phyloP scores from a whole-genome alignment of 2,329 filamentous ascomycete species.

The Macrophomina phaseolina region DNA sequence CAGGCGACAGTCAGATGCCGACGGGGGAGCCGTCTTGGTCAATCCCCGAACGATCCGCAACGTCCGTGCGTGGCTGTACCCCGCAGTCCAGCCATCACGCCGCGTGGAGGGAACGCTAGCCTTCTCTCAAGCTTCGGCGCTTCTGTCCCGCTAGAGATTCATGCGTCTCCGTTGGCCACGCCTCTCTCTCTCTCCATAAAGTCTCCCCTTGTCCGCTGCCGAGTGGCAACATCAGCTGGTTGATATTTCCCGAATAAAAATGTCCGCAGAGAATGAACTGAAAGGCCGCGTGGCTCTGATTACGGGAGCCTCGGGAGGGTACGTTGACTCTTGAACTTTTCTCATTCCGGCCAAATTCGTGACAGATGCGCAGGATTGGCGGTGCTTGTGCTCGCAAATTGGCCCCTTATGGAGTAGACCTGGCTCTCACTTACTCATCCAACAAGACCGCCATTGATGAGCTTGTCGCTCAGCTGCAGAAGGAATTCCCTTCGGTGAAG shows the following conservation, averaged over 20 bases:
- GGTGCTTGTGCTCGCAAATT: constrained; percentile 63
- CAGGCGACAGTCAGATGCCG: constrained; percentile 19
- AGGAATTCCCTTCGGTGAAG: constrained; percentile 37
- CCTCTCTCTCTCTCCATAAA: constrained; percentile 4
- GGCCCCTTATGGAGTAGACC: constrained; percentile 56
- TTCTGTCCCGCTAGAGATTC: neutral
- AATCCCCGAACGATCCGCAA: constrained; percentile 24
- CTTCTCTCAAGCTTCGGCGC: neutral
- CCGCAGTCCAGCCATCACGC: constrained; percentile 19
- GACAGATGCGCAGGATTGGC: constrained; percentile 58
- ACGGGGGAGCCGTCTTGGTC: constrained; percentile 15
- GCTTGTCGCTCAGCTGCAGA: constrained; percentile 51
- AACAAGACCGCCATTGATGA: constrained; percentile 54
- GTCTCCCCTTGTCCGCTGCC: neutral
- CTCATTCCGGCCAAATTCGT: neutral
- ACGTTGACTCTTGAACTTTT: constrained; percentile 32
- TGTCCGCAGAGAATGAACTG: constrained; percentile 45
- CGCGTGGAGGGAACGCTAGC: neutral
- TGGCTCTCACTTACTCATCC: constrained; percentile 65
- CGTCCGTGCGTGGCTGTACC: constrained; percentile 18
- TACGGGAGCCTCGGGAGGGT: constrained; percentile 68
- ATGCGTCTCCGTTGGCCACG: neutral
- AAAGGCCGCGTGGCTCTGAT: constrained; percentile 62
- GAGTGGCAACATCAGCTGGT: no score
- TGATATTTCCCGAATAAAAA: neutral